These are phyloP conservation scores for Nakazawaea ishiwadae DNA, from an alignment of 805 yeast species.

Conservation along the genomic window DNA sequence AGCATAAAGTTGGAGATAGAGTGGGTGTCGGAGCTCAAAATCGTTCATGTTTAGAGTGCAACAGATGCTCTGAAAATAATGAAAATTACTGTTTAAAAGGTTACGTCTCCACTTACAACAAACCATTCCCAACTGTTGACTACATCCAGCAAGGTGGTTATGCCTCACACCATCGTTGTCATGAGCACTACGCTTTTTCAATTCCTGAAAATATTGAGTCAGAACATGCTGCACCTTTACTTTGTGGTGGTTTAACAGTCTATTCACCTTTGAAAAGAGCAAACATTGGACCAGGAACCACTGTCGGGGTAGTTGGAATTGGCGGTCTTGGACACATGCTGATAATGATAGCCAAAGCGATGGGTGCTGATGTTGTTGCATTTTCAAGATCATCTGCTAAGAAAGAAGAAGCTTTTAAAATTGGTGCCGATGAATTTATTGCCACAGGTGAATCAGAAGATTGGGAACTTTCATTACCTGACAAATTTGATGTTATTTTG, in stretches of 20 bases:
- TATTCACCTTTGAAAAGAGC: slow-evolving; percentile 39
- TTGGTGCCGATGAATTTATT: slow-evolving; percentile 51
- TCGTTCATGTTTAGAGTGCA: slow-evolving; percentile 34
- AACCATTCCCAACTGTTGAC: slow-evolving; percentile 40
- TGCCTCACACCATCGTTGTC: slow-evolving; percentile 40
- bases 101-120: slow-evolving; percentile 46
- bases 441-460: slow-evolving; percentile 47
- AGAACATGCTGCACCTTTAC: slow-evolving; percentile 43
- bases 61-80: slow-evolving; percentile 30
- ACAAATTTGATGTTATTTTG: slow-evolving; percentile 40
- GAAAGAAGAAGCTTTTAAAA: slow-evolving; percentile 39
- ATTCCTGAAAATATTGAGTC: slow-evolving; percentile 43
- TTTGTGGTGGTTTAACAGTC: slow-evolving; percentile 55
- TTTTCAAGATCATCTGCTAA: slow-evolving; percentile 47
- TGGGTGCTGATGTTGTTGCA: slow-evolving; percentile 57
- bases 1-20: slow-evolving; percentile 40
- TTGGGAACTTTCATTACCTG: slow-evolving; percentile 31
- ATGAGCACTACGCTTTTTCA: slow-evolving; percentile 39
- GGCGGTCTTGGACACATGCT: slow-evolving; percentile 60
- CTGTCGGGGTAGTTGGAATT: slow-evolving; percentile 50
- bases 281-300: slow-evolving; percentile 44
- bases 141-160: slow-evolving; percentile 43
- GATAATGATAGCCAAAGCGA: slow-evolving; percentile 49
- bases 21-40: slow-evolving; percentile 48
- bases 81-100: slow-evolving; percentile 44